Conservation (phyloP, 805 yeast species). For the Candida chauliodis region DNA sequence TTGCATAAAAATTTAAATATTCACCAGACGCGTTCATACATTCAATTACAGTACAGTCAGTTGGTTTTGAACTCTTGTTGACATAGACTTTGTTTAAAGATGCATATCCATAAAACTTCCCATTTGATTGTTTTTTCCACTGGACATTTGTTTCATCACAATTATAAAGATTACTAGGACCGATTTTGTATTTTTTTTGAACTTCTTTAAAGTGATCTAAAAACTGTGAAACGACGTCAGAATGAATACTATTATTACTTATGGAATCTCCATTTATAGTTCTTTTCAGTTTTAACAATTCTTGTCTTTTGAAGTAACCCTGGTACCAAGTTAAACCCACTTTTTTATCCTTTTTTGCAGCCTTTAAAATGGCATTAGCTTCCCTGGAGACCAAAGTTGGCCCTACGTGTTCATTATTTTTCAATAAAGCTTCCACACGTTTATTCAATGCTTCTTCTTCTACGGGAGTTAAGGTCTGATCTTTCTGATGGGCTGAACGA, state of each 20-base stretch:
- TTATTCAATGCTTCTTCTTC: neutral
- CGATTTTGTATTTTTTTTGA: neutral
- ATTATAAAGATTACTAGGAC: neutral
- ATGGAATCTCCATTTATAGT: neutral
- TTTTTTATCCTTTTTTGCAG: neutral
- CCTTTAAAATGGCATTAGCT: neutral
- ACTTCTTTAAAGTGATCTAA: neutral
- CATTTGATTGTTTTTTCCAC: neutral
- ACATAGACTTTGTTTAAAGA: neutral
- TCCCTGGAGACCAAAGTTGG: neutral
- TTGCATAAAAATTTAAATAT: neutral
- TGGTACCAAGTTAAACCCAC: neutral
- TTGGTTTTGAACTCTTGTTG: neutral
- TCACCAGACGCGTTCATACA: neutral
- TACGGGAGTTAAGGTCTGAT: neutral
- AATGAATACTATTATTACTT: neutral
- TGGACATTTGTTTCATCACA: neutral
- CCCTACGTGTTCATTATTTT: neutral
- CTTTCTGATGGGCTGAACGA: neutral
- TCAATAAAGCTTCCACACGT: neutral
- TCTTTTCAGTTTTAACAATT: neutral
- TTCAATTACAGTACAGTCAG: neutral
- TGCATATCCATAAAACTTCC: neutral
- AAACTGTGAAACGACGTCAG: neutral
- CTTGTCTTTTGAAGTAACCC: neutral